A percentile compares a stretch with the other conserved stretches of the same genome.
Conservation (phyloP, 345 rosid species). For the Moricandia moricandioides region DNA sequence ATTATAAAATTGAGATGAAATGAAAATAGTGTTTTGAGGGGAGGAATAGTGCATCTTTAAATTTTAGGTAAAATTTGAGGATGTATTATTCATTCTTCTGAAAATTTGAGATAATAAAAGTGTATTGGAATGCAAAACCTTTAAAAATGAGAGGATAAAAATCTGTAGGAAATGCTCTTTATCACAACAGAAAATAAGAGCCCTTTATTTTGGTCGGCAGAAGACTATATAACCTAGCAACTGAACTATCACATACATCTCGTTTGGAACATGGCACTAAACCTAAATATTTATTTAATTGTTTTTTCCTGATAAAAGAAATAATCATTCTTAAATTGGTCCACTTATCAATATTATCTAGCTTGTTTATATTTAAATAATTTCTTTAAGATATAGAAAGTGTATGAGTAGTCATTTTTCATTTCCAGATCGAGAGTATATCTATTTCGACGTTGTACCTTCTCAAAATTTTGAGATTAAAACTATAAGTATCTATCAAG, state of each 20-base stretch:
- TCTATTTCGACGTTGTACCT: background rate
- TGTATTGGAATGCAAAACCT: too few species aligned
- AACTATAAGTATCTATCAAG: conserved; percentile 14
- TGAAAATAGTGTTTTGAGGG: too few species aligned
- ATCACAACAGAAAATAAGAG: background rate
- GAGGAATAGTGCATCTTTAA: too few species aligned
- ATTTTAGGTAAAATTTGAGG: too few species aligned
- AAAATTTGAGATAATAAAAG: too few species aligned
- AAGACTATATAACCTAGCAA: background rate
- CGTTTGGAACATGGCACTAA: background rate
- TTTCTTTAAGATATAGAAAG: background rate
- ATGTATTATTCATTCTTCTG: too few species aligned
- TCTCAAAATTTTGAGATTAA: background rate
- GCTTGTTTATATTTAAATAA: background rate
- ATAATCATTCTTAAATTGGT: background rate
- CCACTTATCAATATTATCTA: background rate
- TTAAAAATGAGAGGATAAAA: too few species aligned
- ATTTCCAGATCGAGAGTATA: background rate
- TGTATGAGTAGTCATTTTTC: conserved; percentile 9
- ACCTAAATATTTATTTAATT: background rate
- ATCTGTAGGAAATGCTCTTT: background rate
- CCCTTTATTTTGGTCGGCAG: background rate
- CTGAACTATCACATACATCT: background rate
- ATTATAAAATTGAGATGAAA: too few species aligned
- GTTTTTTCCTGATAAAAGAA: background rate